Evolutionary conservation across 495 filamentous ascomycete genomes (phyloP).

Genomic region (Monascus purpureus): DNA sequence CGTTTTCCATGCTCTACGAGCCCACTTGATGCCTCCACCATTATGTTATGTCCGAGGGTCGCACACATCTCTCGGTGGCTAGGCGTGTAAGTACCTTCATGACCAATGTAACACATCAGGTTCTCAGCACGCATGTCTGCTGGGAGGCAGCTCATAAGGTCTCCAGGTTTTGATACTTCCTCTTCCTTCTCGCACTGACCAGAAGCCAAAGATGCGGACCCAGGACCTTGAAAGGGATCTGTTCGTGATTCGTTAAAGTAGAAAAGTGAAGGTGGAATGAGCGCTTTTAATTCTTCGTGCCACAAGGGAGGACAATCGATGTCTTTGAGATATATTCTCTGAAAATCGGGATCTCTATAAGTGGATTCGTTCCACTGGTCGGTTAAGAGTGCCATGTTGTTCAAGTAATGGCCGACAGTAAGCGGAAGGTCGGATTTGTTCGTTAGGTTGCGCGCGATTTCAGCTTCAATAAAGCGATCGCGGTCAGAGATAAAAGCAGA

Average conservation of each 20-base stretch:
- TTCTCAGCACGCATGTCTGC: conserved; percentile 79
- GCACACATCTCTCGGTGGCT: conserved; percentile 97
- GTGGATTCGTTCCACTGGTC: conserved; percentile 56
- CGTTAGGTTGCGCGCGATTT: conserved; percentile 61
- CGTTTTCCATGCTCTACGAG: conserved; percentile 43
- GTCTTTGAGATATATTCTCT: conserved; percentile 88
- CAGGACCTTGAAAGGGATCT: conserved; percentile 1
- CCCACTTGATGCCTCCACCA: conserved; percentile 71
- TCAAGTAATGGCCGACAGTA: conserved; percentile 76
- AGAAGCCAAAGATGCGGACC: neutral
- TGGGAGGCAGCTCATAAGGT: conserved; percentile 90
- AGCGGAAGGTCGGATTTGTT: conserved; percentile 57
- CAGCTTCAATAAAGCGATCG: conserved; percentile 20
- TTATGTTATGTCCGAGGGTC: conserved; percentile 89
- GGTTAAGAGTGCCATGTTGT: conserved; percentile 62
- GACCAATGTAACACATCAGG: conserved; percentile 95
- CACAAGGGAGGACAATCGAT: conserved; percentile 83
- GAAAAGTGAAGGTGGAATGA: conserved; percentile 66
- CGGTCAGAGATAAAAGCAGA: conserved; percentile 7
- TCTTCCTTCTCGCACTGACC: conserved; percentile 1
- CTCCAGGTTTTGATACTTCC: conserved; percentile 53
- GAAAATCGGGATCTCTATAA: conserved; percentile 54
- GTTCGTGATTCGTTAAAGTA: conserved; percentile 65
- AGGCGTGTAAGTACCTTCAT: conserved; percentile 94
- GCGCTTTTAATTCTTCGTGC: conserved; percentile 58